Evolutionary conservation across 2,329 filamentous ascomycete species (phyloP).

Genomic region (Drechslera avenae): DNA sequence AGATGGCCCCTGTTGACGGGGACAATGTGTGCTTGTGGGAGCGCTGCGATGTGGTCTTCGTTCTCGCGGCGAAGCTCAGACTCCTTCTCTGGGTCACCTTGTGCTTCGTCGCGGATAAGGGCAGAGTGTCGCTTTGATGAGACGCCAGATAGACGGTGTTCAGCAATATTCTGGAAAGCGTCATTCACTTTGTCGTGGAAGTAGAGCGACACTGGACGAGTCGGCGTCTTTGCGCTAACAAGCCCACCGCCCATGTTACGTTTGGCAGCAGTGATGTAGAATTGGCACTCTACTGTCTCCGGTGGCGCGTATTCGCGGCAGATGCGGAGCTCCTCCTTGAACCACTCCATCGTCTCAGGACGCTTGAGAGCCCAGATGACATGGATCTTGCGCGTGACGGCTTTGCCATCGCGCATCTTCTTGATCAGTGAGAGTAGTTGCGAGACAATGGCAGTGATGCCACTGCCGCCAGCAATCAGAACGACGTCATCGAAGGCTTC

Average conservation of each 20-base stretch:
- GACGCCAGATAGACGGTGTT: slow-evolving; percentile 62
- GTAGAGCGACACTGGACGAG: slow-evolving; percentile 69
- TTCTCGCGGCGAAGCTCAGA: slow-evolving; percentile 79
- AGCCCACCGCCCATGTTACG: slow-evolving; percentile 56
- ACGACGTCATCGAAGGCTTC: slow-evolving; percentile 93
- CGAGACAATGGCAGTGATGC: slow-evolving; percentile 90
- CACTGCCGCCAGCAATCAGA: slow-evolving; percentile 90
- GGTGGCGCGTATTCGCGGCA: slow-evolving; percentile 88
- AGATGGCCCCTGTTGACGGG: slow-evolving; percentile 51
- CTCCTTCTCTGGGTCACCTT: slow-evolving; percentile 78
- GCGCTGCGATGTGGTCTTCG: slow-evolving; percentile 80
- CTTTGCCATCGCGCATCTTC: slow-evolving; percentile 91
- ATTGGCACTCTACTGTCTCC: slow-evolving; percentile 88
- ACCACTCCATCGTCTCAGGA: slow-evolving; percentile 96
- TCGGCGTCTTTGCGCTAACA: slow-evolving; percentile 58
- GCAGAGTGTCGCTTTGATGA: slow-evolving; percentile 72
- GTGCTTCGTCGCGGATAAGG: slow-evolving; percentile 79
- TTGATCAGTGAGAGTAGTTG: slow-evolving; percentile 94
- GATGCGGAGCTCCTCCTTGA: slow-evolving; percentile 90
- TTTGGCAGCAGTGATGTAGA: slow-evolving; percentile 85
- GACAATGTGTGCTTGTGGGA: slow-evolving; percentile 64
- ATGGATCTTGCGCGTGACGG: slow-evolving; percentile 86
- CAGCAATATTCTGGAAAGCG: slow-evolving; percentile 83
- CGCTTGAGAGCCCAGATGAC: slow-evolving; percentile 94
- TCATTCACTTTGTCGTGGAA: slow-evolving; percentile 88